Conservation (phyloP, 2,329 filamentous ascomycete genomes). For the Xylaria sp. region DNA sequence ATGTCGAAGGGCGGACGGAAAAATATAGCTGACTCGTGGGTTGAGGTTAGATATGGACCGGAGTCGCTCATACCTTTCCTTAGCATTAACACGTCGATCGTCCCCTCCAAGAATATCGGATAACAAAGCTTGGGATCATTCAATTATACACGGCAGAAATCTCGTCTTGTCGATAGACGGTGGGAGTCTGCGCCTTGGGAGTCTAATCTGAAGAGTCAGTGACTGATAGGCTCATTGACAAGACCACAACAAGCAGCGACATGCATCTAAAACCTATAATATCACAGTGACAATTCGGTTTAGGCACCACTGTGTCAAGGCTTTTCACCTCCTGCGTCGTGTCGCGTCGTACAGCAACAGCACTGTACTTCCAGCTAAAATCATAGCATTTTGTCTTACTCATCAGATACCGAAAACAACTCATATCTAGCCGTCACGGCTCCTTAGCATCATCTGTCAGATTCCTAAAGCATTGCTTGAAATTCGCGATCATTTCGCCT, state of each 20-base stretch:
- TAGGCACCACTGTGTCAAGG: too few species aligned
- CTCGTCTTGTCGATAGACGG: background rate
- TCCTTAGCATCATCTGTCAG: too few species aligned
- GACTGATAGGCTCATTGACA: background rate
- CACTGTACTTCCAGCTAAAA: too few species aligned
- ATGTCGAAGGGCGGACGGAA: background rate
- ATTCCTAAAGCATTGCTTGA: background rate
- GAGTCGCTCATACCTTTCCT: background rate
- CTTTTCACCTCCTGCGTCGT: too few species aligned
- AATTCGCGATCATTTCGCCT: background rate
- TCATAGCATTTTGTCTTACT: too few species aligned
- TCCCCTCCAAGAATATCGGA: background rate
- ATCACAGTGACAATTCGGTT: too few species aligned
- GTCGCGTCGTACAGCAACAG: too few species aligned
- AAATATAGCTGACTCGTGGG: background rate
- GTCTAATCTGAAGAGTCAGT: background rate
- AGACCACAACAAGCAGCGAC: background rate
- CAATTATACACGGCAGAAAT: background rate
- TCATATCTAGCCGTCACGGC: too few species aligned
- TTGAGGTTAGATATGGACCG: background rate
- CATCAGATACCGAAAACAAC: too few species aligned
- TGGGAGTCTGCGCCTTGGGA: background rate
- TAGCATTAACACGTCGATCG: background rate
- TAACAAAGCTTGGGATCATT: background rate
- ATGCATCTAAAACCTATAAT: background rate